Evolutionary conservation across 208 protist species (phyloP), one percentile per base, ranked within the genome.

Genomic region (Phytomonas serpens): DNA sequence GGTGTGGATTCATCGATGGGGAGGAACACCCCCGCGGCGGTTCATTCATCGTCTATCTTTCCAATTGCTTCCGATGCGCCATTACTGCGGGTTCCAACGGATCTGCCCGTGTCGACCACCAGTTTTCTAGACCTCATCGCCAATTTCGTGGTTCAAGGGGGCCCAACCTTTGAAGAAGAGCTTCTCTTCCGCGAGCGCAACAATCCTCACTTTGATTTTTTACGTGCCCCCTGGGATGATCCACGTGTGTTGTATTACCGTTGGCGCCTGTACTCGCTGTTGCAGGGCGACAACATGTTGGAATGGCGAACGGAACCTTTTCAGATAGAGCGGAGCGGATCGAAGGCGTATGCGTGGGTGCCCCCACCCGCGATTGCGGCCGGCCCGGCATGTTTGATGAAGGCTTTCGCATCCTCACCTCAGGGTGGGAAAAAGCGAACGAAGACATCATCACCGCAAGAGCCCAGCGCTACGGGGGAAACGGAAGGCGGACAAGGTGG

Each of bases 221-320:
- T 95, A 0, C 67, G 78, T 51, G 74, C 69, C 27, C 72, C 72
- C 47, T 89, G 81, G 74, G 76, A 82, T 13, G 75, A 92, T 51
- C 80, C 89, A 0, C 79, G 72, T 38, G 73, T 88, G 72, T 64
- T 90, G 29, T 95, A 95, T 80, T 95, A 95, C 79, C 87, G 90
- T 69, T 95, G 90, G 88, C 78, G 88, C 11, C 73, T 95, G 19
- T 95, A 92, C 79, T 90, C 90, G 14, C 72, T 93, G 23, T 75
- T 95, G 40, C 87, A 95, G 69, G 87, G 87, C 19, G 90, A 93
- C 71, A 85, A 76, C 3, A 68, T 92, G 32, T 36, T 84, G 3
- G 51, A 70, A 31, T 95, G 90, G 88, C 83, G 90, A 9, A 86
- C 84, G 4, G 77, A 84, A 68, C 84, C 86, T 29, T 95, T 88